A percentile compares a stretch with the other conserved stretches of the same genome.
Conservation (phyloP, 108 stramenopile species). For the Nitzschia putrida region DNA sequence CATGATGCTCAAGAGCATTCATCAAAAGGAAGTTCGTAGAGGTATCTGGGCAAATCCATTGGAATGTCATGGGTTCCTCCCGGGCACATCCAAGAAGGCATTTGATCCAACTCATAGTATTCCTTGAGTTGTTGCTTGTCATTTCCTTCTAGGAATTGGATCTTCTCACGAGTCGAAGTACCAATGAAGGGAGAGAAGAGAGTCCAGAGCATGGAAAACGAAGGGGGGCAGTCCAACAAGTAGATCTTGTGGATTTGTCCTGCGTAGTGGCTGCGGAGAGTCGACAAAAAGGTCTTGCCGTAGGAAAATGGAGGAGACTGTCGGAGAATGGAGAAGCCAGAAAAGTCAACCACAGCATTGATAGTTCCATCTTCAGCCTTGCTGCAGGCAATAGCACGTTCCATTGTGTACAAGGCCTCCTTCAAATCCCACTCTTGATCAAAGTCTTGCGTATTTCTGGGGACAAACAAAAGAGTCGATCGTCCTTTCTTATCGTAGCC, state of each 20-base stretch:
- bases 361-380: constrained; percentile 25
- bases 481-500: constrained; percentile 48
- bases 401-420: constrained; percentile 43
- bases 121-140: constrained; percentile 8
- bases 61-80: constrained; percentile 27
- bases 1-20: constrained; percentile 6
- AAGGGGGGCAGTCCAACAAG: constrained; percentile 30
- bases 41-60: constrained; percentile 38
- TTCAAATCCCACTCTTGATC: constrained; percentile 39
- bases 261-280: constrained; percentile 40
- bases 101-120: constrained; percentile 28
- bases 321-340: constrained; percentile 30
- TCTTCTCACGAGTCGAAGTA: constrained; percentile 33
- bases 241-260: constrained; percentile 47
- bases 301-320: constrained; percentile 38
- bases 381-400: constrained; percentile 52
- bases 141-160: constrained; percentile 23
- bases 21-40: constrained; percentile 20
- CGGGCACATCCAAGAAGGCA: constrained; percentile 41
- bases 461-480: constrained; percentile 42
- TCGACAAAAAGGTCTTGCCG: constrained; percentile 36
- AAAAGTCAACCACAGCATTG: constrained; percentile 51
- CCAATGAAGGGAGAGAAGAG: constrained; percentile 41
- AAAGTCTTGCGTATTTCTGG: constrained; percentile 27
- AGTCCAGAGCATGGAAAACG: constrained; percentile 45